These are phyloP conservation scores for Lactarius psammicola DNA, from an alignment of 768 basidiomycete genomes.

Conservation along the genomic window DNA sequence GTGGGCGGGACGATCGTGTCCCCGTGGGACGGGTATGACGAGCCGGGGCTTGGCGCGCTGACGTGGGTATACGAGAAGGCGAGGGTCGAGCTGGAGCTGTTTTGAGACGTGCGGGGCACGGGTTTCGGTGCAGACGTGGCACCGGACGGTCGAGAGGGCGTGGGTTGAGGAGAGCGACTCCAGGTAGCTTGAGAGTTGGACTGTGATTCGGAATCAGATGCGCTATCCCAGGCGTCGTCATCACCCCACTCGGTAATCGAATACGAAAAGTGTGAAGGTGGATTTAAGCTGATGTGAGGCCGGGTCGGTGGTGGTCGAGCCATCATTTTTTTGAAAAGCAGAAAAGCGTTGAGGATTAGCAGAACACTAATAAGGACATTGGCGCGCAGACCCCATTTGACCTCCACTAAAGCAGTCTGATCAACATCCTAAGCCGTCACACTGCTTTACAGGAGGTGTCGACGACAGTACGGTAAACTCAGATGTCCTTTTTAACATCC, in stretches of 20 bases:
- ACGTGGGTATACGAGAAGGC: conserved; percentile 30
- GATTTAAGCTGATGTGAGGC: conserved; percentile 30
- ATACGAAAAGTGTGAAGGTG: conserved; percentile 28
- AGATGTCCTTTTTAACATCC: neutral
- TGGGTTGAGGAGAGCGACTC: conserved; percentile 19
- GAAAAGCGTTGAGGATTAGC: neutral
- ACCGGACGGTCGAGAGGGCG: conserved; percentile 12
- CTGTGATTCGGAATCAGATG: conserved; percentile 34
- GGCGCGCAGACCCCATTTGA: neutral
- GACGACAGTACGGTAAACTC: neutral
- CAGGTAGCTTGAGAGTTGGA: conserved; percentile 22
- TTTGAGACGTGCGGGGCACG: conserved; percentile 23
- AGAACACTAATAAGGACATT: conserved; percentile 1
- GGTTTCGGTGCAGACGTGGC: conserved; percentile 20
- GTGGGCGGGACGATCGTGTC: conserved; percentile 20
- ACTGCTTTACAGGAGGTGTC: conserved; percentile 12
- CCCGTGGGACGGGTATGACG: conserved; percentile 22
- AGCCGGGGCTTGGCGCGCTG: conserved; percentile 26
- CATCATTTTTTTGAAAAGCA: conserved; percentile 12
- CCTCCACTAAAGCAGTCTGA: conserved; percentile 19
- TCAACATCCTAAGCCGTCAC: conserved; percentile 10
- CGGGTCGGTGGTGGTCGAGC: conserved; percentile 32
- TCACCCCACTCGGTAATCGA: conserved; percentile 34
- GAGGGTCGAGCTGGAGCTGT: conserved; percentile 29
- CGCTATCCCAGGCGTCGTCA: conserved; percentile 39